These are phyloP conservation scores for Leptodermis oblonga DNA, from an alignment of 257 asterid genomes.

Conservation along the genomic window DNA sequence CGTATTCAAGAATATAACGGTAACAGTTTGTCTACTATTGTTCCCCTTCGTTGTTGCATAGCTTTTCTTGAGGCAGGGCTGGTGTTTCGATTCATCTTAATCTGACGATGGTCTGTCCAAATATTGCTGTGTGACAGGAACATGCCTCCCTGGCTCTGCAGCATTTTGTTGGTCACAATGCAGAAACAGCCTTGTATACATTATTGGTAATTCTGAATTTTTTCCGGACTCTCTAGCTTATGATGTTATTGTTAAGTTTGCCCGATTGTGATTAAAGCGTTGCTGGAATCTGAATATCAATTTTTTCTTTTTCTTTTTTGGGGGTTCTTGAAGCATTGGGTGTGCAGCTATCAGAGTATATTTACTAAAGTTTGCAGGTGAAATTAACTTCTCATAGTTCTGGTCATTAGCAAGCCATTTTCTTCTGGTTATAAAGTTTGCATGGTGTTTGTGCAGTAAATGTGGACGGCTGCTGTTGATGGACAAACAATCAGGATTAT, in stretches of 20 bases:
- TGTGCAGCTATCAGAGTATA: constrained; percentile 75
- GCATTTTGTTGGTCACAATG: constrained; percentile 48
- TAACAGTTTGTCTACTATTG: constrained; percentile 23
- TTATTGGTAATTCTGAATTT: constrained; percentile 51
- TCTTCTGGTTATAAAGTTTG: constrained; percentile 5
- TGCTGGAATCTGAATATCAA: constrained; percentile 1
- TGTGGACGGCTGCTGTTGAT: constrained; percentile 66
- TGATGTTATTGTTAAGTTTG: background rate
- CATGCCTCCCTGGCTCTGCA: constrained; percentile 94
- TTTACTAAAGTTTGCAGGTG: constrained; percentile 78
- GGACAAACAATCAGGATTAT: constrained; percentile 72
- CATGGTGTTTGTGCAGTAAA: constrained; percentile 47
- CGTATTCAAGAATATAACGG: constrained; percentile 72
- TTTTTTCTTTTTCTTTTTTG: background rate
- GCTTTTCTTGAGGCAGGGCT: constrained; percentile 4
- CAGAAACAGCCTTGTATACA: constrained; percentile 49
- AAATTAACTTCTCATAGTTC: background rate
- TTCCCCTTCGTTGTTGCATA: background rate
- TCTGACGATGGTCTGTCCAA: background rate
- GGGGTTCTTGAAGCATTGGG: constrained; percentile 59
- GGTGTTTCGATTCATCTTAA: constrained; percentile 6
- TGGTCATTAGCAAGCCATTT: background rate
- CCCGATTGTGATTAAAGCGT: background rate
- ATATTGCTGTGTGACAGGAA: constrained; percentile 42
- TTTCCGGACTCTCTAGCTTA: background rate